Percentiles rank a stretch among this genome's conserved stretches.
Conservation (phyloP, 1,284 basidiomycete species). For the Paramarasmius palmivorus region DNA sequence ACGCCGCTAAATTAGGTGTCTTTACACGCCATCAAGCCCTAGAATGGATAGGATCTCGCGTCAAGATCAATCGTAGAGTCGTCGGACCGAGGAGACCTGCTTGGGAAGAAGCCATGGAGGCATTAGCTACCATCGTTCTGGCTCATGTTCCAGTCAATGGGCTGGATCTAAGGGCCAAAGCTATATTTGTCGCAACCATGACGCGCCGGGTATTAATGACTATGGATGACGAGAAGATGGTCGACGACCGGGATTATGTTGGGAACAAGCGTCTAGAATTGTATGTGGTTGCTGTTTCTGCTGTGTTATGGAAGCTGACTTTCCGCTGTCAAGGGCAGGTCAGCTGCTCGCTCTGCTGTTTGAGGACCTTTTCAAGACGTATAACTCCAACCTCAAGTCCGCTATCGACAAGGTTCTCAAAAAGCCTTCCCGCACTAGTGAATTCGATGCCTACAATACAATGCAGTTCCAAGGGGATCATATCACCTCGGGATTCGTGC, state of each 20-base stretch:
- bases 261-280: slow-evolving; percentile 99
- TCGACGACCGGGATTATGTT: slow-evolving; percentile 98
- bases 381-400: slow-evolving; percentile 95
- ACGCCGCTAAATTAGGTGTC: slow-evolving; percentile 87
- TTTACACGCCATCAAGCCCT: slow-evolving; percentile 94
- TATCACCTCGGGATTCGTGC: slow-evolving; percentile 94
- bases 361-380: slow-evolving; percentile 99
- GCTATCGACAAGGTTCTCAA: slow-evolving; percentile 98
- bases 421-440: slow-evolving; percentile 92
- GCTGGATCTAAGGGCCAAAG: slow-evolving; percentile 93
- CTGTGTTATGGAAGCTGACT: slow-evolving; percentile 13
- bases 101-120: slow-evolving; percentile 95
- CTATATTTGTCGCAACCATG: slow-evolving; percentile 98
- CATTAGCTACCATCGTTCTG: slow-evolving; percentile 94
- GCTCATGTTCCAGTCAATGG: slow-evolving; percentile 94
- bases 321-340: slow-evolving; percentile 70
- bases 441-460: slow-evolving; percentile 95
- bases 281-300: slow-evolving; percentile 47
- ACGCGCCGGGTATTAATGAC: slow-evolving; percentile 95
- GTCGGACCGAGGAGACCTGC: slow-evolving; percentile 82
- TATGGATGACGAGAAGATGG: slow-evolving; percentile 95
- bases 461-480: slow-evolving; percentile 94
- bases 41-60: slow-evolving; percentile 92
- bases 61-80: slow-evolving; percentile 85
- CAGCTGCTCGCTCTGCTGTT: slow-evolving; percentile 95